Evolutionary conservation across 768 basidiomycete genomes (phyloP).

Genomic region (Hirschioporus abietinus): DNA sequence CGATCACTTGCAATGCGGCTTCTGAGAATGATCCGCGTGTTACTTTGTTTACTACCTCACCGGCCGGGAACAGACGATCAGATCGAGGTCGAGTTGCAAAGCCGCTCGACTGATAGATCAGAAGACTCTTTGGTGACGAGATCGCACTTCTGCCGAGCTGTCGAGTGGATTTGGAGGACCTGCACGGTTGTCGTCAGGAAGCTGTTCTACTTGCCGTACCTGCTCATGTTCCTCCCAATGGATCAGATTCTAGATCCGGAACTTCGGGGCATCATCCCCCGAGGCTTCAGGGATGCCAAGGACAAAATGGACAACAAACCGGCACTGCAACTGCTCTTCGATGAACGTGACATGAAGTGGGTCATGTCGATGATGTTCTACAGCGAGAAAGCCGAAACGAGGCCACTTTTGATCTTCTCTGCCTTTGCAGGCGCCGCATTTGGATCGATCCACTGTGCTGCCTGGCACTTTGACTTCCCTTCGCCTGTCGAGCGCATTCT

Average conservation of each 20-base stretch:
- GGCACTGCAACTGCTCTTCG: background rate
- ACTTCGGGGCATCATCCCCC: too few species aligned
- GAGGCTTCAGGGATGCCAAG: background rate
- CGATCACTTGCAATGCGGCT: too few species aligned
- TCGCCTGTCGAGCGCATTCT: slow-evolving; percentile 2
- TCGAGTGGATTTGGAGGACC: background rate
- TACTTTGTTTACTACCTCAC: background rate
- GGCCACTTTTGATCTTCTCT: background rate
- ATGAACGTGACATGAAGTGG: background rate
- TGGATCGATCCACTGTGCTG: slow-evolving; percentile 3
- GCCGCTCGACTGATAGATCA: too few species aligned
- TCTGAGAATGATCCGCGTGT: too few species aligned
- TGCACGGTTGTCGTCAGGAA: background rate
- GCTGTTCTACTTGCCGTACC: background rate
- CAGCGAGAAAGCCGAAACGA: background rate
- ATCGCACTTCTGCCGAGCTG: too few species aligned
- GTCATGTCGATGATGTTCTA: background rate
- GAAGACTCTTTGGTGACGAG: background rate
- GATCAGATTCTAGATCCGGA: background rate
- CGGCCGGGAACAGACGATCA: too few species aligned
- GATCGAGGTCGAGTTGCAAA: background rate
- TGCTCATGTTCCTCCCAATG: background rate
- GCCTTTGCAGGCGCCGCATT: background rate
- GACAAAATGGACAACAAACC: background rate
- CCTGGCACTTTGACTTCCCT: slow-evolving; percentile 6